Evolutionary conservation across 495 filamentous ascomycete species (phyloP).

Genomic region (Penicillium turbatum): DNA sequence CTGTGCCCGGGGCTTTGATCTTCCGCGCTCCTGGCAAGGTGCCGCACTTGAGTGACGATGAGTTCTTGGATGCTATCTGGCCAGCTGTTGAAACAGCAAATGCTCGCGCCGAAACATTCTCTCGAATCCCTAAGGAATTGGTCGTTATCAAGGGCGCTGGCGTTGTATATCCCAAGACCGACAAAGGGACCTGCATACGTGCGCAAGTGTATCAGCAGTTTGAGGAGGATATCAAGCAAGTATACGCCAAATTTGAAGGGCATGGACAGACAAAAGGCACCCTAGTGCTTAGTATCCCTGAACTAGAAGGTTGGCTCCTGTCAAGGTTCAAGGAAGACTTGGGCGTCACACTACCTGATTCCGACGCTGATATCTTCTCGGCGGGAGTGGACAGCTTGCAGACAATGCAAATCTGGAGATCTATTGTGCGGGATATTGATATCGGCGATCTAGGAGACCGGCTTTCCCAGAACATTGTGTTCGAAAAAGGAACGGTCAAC

Average conservation of each 20-base stretch:
- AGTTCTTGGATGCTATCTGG: conserved; percentile 50
- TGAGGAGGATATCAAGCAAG: conserved; percentile 42
- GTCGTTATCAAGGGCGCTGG: conserved; percentile 43
- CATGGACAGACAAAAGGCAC: conserved; percentile 18
- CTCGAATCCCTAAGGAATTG: conserved; percentile 50
- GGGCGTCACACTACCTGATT: conserved; percentile 16
- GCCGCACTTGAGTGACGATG: conserved; percentile 35
- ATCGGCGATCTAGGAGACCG: conserved; percentile 23
- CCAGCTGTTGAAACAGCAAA: conserved; percentile 48
- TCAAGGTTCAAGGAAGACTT: conserved; percentile 24
- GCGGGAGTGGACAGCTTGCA: conserved; percentile 54
- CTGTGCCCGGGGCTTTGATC: conserved; percentile 42
- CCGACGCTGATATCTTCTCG: conserved; percentile 49
- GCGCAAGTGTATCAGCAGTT: conserved; percentile 50
- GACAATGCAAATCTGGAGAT: conserved; percentile 44
- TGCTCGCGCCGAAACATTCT: conserved; percentile 47
- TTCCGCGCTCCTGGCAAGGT: conserved; percentile 40
- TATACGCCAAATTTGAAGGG: conserved; percentile 37
- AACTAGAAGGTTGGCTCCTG: conserved; percentile 27
- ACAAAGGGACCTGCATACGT: conserved; percentile 56
- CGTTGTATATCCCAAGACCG: conserved; percentile 46
- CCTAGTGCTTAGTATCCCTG: conserved; percentile 15
- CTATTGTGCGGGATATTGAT: conserved; percentile 32
- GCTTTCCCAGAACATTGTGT: conserved; percentile 45
- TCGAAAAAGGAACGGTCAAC: conserved; percentile 41